Percentiles rank a stretch among this genome's conserved stretches.
Evolutionary conservation across 2,329 filamentous ascomycete genomes (phyloP).

Genomic region (Beauveria rudraprayagi): DNA sequence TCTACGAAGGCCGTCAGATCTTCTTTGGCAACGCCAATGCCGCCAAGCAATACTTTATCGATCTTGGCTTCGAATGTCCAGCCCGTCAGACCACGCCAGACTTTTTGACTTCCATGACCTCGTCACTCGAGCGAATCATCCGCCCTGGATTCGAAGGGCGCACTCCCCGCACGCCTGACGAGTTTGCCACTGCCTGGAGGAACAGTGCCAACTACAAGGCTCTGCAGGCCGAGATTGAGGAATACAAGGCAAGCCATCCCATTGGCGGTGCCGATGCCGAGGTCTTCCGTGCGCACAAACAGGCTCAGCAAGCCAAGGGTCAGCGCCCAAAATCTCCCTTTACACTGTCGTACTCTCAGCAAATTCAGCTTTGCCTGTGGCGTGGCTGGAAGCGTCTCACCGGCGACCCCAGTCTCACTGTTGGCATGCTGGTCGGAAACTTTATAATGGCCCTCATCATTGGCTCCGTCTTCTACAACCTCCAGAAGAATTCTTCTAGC

Average conservation of each 20-base stretch:
- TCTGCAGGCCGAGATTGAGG: constrained; percentile 46
- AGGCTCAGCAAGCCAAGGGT: constrained; percentile 46
- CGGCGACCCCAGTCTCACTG: constrained; percentile 67
- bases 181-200: constrained; percentile 53
- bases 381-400: constrained; percentile 70
- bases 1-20: constrained; percentile 55
- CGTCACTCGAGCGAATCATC: constrained; percentile 46
- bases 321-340: constrained; percentile 68
- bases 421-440: constrained; percentile 64
- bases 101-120: constrained; percentile 65
- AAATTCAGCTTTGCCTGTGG: constrained; percentile 70
- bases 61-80: constrained; percentile 60
- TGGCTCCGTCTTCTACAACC: constrained; percentile 72
- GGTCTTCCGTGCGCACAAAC: constrained; percentile 46
- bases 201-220: constrained; percentile 42
- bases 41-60: constrained; percentile 57
- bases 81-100: constrained; percentile 61
- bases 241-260: constrained; percentile 45
- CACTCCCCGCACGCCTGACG: constrained; percentile 52
- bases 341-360: constrained; percentile 69
- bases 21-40: constrained; percentile 53
- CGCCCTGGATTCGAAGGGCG: constrained; percentile 48
- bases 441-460: constrained; percentile 59
- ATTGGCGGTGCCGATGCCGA: constrained; percentile 48
- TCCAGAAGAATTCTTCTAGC: constrained; percentile 54